Conservation (phyloP, 2,329 filamentous ascomycete genomes). For the Diaporthe citrichinensis region DNA sequence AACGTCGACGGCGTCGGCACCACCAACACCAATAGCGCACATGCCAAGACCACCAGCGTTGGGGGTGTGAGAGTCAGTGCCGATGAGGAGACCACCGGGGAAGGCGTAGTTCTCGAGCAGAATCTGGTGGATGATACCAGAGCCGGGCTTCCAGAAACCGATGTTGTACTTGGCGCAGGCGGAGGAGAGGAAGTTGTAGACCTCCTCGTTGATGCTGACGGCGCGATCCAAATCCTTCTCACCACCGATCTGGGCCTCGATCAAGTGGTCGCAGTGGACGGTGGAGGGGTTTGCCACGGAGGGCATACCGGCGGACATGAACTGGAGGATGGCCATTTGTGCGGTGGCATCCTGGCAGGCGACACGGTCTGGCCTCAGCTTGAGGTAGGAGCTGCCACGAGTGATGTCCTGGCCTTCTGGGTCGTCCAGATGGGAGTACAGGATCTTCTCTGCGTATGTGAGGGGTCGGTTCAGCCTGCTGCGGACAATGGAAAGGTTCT, state of each 20-base stretch:
- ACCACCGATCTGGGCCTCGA: conserved; percentile 95
- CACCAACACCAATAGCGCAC: conserved; percentile 95
- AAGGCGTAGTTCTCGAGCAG: conserved; percentile 99
- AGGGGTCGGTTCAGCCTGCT: conserved; percentile 91
- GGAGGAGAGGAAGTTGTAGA: conserved; percentile 95
- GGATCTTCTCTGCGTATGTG: conserved; percentile 97
- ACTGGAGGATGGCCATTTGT: conserved; percentile 99
- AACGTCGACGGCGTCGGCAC: conserved; percentile 98
- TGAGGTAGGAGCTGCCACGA: conserved; percentile 95
- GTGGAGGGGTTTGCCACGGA: conserved; percentile 94
- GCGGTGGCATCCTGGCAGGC: conserved; percentile 99
- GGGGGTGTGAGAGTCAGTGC: conserved; percentile 97
- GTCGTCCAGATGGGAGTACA: conserved; percentile 98
- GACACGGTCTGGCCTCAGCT: conserved; percentile 96
- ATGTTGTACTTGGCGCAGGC: conserved; percentile 99
- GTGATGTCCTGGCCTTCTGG: conserved; percentile 96
- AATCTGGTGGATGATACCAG: conserved; percentile 99
- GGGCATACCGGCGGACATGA: conserved; percentile 99
- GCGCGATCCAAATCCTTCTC: conserved; percentile 94
- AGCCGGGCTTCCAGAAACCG: conserved; percentile 99
- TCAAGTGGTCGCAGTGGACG: conserved; percentile 99
- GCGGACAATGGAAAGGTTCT: conserved; percentile 94
- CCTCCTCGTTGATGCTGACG: conserved; percentile 96
- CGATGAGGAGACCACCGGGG: conserved; percentile 97
- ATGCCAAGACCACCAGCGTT: conserved; percentile 97